Base-by-base conservation (phyloP, 306 rosid species). In the Prunus dulcis region DNA sequence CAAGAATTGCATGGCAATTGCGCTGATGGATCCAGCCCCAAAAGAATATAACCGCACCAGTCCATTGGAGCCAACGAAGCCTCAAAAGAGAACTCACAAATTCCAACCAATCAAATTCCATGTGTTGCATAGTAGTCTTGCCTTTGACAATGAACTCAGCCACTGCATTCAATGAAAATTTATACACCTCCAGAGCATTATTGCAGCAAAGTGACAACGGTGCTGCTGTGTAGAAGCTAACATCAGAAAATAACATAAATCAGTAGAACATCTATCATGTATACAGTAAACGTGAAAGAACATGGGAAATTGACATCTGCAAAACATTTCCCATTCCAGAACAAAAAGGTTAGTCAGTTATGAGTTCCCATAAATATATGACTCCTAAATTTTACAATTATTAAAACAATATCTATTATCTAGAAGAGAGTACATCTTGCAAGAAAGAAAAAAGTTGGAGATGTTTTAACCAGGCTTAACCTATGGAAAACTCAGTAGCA, bases 1-100 rank as follows among this genome's bases (percentile, higher is more conserved):
- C 98, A 69, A 94, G 97, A 87, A 94, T 94, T 73, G 79, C 82
- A 76, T 94, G 98, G 78, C 97, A 92, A 18, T 69, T 82, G 2
- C 3, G 67, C 74, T 94, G 98, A 84, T 94, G 98, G 78, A 89
- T 76, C 96, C 96, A 94, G 23, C 98, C 98, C 93, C 92, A 92
- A 12, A 79, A 77, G 76, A 90, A 92, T 61, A 90, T 61, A 81
- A 90, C 85, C 3, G 90, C 92, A 81, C 92, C 96, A 67, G 85
- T 73, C 96, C 93, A 85, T 57, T 85, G 95, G 82, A 52, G 81
- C 98, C 93, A 92, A 30, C 92, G 92, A 64, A 92, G 93, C 71
- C 62, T 88, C 82, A 83, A 1, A 45, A 94, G 84, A 77, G 96
- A 93, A 87, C 58, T 79, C 61, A 84, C 20, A 75, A 85, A 58